Conservation (phyloP, 441 rosid genomes). For the Arabidopsis hybrid region DNA sequence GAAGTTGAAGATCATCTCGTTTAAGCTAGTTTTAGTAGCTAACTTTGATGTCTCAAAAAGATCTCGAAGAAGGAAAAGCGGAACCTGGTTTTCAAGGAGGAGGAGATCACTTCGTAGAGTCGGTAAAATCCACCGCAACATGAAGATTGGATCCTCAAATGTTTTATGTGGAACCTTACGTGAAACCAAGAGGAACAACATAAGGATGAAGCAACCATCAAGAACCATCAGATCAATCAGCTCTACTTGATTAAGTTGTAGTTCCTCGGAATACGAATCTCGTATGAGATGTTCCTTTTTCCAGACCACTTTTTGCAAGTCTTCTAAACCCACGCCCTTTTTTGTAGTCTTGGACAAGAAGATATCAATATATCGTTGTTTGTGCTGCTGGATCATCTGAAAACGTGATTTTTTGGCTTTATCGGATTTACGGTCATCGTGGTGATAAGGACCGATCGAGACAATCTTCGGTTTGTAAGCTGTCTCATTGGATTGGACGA, state of each 20-base stretch:
- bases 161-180: no score
- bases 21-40: background rate
- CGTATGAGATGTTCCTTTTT: background rate
- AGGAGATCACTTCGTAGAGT: constrained; percentile 8
- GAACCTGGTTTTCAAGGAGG: constrained; percentile 22
- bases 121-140: constrained; percentile 14
- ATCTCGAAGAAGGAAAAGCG: background rate
- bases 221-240: background rate
- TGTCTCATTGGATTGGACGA: background rate
- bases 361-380: background rate
- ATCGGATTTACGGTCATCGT: no score
- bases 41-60: background rate
- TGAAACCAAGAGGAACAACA: background rate
- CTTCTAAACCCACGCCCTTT: background rate
- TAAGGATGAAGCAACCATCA: constrained; percentile 12
- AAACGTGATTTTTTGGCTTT: background rate
- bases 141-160: background rate
- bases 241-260: background rate
- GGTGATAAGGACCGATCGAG: constrained; percentile 1
- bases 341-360: background rate
- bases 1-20: background rate
- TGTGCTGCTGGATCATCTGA: constrained; percentile 16
- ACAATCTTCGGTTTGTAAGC: constrained; percentile 14
- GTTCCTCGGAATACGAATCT: background rate
- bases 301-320: background rate